These are phyloP conservation scores for Modicella reniformis DNA, from an alignment of 371 early-diverging fungal species.

Conservation along the genomic window DNA sequence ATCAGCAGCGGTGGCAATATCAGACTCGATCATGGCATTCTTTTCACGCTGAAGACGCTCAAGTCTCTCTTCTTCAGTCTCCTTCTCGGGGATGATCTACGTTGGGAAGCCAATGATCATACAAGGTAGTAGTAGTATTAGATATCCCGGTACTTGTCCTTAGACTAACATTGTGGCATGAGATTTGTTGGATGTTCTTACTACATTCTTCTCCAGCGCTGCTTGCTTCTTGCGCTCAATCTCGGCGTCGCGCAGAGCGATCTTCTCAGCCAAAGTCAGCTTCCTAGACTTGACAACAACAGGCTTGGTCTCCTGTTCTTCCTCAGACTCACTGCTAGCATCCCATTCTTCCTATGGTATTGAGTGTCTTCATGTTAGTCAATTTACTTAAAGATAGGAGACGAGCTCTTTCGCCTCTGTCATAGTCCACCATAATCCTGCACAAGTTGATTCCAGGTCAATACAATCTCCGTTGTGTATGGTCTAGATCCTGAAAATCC, in stretches of 20 bases:
- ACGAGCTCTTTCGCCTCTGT: not conserved
- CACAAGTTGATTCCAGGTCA: not conserved
- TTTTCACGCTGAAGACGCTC: conserved; percentile 73
- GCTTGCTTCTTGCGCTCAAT: conserved; percentile 73
- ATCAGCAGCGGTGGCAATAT: conserved; percentile 85
- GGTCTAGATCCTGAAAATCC: no score
- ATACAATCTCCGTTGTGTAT: no score
- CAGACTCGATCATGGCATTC: conserved; percentile 78
- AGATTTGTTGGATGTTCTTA: conserved; percentile 13
- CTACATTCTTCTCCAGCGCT: conserved; percentile 63
- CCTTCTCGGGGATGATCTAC: conserved; percentile 55
- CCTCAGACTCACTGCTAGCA: conserved; percentile 59
- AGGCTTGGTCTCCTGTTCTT: conserved; percentile 74
- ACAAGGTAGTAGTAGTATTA: not conserved
- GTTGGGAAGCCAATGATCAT: not conserved
- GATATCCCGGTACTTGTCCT: not conserved
- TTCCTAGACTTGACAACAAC: conserved; percentile 61
- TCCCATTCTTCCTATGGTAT: conserved; percentile 59
- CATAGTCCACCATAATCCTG: not conserved
- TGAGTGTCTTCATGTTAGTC: not conserved
- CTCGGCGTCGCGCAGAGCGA: conserved; percentile 79
- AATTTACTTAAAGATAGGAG: not conserved
- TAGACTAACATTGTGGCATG: no score
- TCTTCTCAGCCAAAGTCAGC: conserved; percentile 81
- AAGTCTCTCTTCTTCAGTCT: conserved; percentile 75